Percentiles rank a stretch among this genome's conserved stretches.
These are phyloP conservation scores for Coemansia sp. DNA, from an alignment of 192 early-diverging fungal genomes.

Conservation along the genomic window DNA sequence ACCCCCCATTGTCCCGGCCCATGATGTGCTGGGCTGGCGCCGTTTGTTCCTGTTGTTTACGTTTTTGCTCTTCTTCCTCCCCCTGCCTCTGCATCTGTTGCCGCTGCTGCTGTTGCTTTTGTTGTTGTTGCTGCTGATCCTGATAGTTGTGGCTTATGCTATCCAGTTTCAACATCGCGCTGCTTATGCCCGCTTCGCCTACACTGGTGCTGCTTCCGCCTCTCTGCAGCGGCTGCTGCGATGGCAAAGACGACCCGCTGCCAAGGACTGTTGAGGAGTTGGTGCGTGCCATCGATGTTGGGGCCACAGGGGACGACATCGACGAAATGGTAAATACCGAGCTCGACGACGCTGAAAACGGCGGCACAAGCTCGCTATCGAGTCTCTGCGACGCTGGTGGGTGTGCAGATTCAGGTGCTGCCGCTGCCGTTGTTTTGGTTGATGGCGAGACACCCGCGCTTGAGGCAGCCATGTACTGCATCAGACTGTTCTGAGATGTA, in stretches of 20 bases:
- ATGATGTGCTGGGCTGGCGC: neutral
- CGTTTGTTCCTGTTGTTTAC: conserved; percentile 16
- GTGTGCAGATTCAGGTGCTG: neutral
- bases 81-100: neutral
- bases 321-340: conserved; percentile 22
- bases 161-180: neutral
- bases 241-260: neutral
- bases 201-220: conserved; percentile 16
- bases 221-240: conserved; percentile 22
- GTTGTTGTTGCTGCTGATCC: conserved; percentile 10
- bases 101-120: conserved; percentile 11
- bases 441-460: conserved; percentile 1
- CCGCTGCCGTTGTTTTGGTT: neutral
- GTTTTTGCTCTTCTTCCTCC: neutral
- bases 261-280: neutral
- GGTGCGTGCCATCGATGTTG: conserved; percentile 4
- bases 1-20: neutral
- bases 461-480: conserved; percentile 24
- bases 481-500: conserved; percentile 24
- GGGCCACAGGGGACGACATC: conserved; percentile 15
- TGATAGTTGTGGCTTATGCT: conserved; percentile 14
- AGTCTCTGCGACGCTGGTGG: neutral
- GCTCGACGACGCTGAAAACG: conserved; percentile 7
- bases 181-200: neutral
- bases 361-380: conserved; percentile 1